Conservation (phyloP, 495 filamentous ascomycete genomes). For the Bathelium albidoporum region DNA sequence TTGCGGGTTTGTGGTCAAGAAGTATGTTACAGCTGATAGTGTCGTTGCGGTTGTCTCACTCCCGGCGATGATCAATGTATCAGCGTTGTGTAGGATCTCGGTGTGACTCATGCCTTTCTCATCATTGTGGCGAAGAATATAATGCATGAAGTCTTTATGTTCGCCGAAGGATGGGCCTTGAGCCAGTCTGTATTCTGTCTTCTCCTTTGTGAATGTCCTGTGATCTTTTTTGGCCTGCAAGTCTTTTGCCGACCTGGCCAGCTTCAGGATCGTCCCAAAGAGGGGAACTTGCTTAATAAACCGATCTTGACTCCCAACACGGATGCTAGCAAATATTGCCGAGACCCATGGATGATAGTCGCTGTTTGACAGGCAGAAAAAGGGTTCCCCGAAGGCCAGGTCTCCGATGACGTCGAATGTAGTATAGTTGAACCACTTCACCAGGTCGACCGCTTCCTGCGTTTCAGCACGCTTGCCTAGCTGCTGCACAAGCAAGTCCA, state of each 20-base stretch:
- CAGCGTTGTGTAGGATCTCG: not conserved
- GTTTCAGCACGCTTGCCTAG: not conserved
- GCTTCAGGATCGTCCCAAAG: too few species aligned
- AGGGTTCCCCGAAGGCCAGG: slow-evolving; percentile 20
- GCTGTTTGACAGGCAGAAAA: slow-evolving; percentile 16
- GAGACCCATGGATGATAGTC: slow-evolving; percentile 21
- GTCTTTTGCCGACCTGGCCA: not conserved
- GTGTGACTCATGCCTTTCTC: not conserved
- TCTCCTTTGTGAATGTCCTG: not conserved
- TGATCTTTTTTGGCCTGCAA: not conserved
- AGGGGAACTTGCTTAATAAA: not conserved
- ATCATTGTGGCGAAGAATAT: not conserved
- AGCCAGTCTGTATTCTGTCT: not conserved
- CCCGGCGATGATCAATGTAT: not conserved
- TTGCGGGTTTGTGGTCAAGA: not conserved
- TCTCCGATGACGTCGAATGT: slow-evolving; percentile 23
- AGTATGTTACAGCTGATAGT: not conserved
- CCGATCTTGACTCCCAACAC: not conserved
- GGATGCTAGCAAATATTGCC: slow-evolving; percentile 15
- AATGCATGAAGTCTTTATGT: not conserved
- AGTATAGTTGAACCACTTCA: slow-evolving; percentile 22
- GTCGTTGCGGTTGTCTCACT: slow-evolving; percentile 6
- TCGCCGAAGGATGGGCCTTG: not conserved
- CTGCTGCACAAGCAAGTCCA: slow-evolving; percentile 8
- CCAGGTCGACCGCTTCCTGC: slow-evolving; percentile 12